Evolutionary conservation across 306 rosid genomes (phyloP).

Genomic region (Hippophae rhamnoides): DNA sequence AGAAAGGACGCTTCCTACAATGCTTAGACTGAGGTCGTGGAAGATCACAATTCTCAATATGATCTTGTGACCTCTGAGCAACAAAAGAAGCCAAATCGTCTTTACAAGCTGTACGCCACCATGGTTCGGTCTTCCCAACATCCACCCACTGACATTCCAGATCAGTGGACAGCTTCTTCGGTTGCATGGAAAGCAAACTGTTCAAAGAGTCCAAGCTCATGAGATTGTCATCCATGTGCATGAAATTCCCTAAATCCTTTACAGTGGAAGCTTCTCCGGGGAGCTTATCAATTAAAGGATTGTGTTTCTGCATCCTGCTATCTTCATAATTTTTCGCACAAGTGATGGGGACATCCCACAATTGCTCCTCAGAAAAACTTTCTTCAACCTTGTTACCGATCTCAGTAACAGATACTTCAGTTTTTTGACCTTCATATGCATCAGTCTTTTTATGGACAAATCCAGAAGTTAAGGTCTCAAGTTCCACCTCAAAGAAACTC

Average conservation of each 20-base stretch:
- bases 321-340: too few relatives aligned
- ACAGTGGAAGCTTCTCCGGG: conserved; percentile 24
- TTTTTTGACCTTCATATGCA: conserved; percentile 21
- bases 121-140: conserved; percentile 45
- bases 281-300: conserved; percentile 22
- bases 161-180: conserved; percentile 34
- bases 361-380: too few relatives aligned
- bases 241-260: conserved; percentile 35
- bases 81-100: conserved; percentile 78
- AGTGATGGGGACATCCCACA: too few relatives aligned
- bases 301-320: neutral
- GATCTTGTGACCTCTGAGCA: conserved; percentile 65
- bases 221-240: conserved; percentile 38
- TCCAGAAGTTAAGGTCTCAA: conserved; percentile 28
- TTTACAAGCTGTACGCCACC: conserved; percentile 76
- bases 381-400: conserved; percentile 15
- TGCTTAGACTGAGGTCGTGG: conserved; percentile 53
- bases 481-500: conserved; percentile 30
- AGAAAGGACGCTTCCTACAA: conserved; percentile 18
- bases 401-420: conserved; percentile 21
- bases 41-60: conserved; percentile 81
- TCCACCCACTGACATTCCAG: conserved; percentile 43
- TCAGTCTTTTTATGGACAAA: conserved; percentile 25
- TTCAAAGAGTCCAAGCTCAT: conserved; percentile 4
- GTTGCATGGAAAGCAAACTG: conserved; percentile 31